Evolutionary conservation across 1,139 yeast genomes (phyloP).

Genomic region (Magnusiomyces sp.): DNA sequence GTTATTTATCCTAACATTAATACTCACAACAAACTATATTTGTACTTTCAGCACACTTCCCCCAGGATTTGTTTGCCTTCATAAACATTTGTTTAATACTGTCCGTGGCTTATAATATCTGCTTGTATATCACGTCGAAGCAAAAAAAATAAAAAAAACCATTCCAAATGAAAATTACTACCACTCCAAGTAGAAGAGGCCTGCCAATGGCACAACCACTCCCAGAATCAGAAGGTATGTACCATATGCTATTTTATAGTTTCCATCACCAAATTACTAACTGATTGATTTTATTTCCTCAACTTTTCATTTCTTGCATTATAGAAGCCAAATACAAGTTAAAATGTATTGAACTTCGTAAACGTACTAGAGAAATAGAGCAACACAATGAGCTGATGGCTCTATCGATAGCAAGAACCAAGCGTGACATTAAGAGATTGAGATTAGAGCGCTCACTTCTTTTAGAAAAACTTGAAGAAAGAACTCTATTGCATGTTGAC

Average conservation of each 20-base stretch:
- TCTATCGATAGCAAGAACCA: conserved; percentile 70
- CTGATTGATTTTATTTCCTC: neutral
- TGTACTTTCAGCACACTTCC: no score
- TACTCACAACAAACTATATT: no score
- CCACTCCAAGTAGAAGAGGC: conserved; percentile 8
- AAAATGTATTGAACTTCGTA: conserved; percentile 64
- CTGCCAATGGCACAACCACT: conserved; percentile 2
- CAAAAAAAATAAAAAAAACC: no score
- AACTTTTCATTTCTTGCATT: neutral
- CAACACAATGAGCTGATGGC: conserved; percentile 72
- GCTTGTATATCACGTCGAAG: no score
- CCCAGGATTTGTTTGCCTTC: no score
- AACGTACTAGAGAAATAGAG: conserved; percentile 66
- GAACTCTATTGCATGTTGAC: neutral
- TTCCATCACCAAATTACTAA: neutral
- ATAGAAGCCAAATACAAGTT: conserved; percentile 37
- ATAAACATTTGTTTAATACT: no score
- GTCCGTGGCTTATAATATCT: no score
- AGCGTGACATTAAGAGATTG: conserved; percentile 65
- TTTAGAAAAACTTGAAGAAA: conserved; percentile 62
- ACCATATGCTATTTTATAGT: neutral
- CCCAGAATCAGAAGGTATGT: conserved; percentile 13
- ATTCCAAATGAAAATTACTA: conserved; percentile 9
- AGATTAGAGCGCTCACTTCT: conserved; percentile 76
- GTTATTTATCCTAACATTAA: no score